Conservation (phyloP, 768 basidiomycete genomes). For the Mycena rebaudengoi region DNA sequence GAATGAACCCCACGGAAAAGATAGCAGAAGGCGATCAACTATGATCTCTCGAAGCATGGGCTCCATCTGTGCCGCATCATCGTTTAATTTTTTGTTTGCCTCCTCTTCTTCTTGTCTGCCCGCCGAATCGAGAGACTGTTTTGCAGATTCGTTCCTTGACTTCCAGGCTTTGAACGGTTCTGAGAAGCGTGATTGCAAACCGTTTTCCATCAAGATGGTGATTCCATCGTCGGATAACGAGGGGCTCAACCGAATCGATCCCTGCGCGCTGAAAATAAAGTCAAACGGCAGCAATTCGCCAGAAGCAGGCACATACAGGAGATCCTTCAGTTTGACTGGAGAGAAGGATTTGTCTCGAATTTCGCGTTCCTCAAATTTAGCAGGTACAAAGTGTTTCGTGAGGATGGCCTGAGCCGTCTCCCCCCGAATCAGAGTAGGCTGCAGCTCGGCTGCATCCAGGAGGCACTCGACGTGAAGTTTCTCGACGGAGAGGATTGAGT, state of each 20-base stretch:
- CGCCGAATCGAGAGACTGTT: not conserved
- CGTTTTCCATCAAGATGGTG: constrained; percentile 34
- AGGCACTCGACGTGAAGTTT: constrained; percentile 14
- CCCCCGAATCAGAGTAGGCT: constrained; percentile 45
- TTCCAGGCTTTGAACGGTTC: constrained; percentile 34
- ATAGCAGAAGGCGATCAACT: constrained; percentile 28
- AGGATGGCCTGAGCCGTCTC: constrained; percentile 53
- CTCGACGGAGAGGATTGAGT: constrained; percentile 20
- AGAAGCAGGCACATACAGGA: constrained; percentile 29
- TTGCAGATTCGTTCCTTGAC: constrained; percentile 16
- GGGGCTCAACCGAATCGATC: constrained; percentile 33
- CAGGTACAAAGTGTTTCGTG: constrained; percentile 35
- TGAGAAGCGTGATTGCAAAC: constrained; percentile 38
- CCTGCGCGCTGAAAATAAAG: constrained; percentile 26
- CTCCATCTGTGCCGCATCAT: constrained; percentile 10
- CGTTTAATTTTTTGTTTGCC: constrained; percentile 3
- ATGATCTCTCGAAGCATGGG: constrained; percentile 34
- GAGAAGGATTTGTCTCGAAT: not conserved
- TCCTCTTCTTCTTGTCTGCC: constrained; percentile 18
- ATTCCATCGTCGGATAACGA: constrained; percentile 35
- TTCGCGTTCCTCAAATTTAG: not conserved
- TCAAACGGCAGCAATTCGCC: not conserved
- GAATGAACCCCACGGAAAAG: constrained; percentile 25
- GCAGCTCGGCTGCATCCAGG: constrained; percentile 9
- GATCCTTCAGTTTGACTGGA: constrained; percentile 20